A percentile compares a stretch with the other conserved stretches of the same genome.
Conservation (phyloP, 2,329 filamentous ascomycete species). For the Davidsoniella virescens region DNA sequence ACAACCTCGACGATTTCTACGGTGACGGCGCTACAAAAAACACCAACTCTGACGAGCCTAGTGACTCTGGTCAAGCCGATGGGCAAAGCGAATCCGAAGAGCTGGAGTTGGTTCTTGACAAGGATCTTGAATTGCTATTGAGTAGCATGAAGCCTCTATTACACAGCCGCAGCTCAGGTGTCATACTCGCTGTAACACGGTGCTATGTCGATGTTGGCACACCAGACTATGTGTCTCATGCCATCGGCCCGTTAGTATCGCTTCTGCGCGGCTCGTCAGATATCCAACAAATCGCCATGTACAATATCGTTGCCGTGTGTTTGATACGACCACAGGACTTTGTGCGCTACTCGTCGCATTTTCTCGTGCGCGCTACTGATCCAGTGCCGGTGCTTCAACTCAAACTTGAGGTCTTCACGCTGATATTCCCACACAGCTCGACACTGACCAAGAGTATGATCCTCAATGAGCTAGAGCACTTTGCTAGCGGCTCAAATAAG, state of each 20-base stretch:
- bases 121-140: conserved; percentile 69
- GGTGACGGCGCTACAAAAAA: conserved; percentile 32
- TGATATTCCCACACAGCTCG: conserved; percentile 75
- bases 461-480: conserved; percentile 85
- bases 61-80: conserved; percentile 26
- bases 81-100: conserved; percentile 33
- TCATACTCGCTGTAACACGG: conserved; percentile 73
- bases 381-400: conserved; percentile 70
- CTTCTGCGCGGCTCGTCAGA: conserved; percentile 72
- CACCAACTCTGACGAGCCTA: conserved; percentile 18
- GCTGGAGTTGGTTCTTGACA: conserved; percentile 51
- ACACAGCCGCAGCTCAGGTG: conserved; percentile 82
- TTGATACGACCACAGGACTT: conserved; percentile 63
- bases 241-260: conserved; percentile 72
- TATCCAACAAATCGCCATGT: conserved; percentile 76
- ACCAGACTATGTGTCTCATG: conserved; percentile 52
- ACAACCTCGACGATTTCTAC: conserved; percentile 60
- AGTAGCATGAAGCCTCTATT: conserved; percentile 69
- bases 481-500: conserved; percentile 54
- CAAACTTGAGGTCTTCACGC: conserved; percentile 78
- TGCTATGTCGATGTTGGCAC: conserved; percentile 78
- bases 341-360: conserved; percentile 75
- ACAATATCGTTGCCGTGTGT: conserved; percentile 91
- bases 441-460: conserved; percentile 68
- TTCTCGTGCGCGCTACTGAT: conserved; percentile 69